Evolutionary conservation across 106 monocot species (phyloP).

Genomic region (Dendrobium nobile): DNA sequence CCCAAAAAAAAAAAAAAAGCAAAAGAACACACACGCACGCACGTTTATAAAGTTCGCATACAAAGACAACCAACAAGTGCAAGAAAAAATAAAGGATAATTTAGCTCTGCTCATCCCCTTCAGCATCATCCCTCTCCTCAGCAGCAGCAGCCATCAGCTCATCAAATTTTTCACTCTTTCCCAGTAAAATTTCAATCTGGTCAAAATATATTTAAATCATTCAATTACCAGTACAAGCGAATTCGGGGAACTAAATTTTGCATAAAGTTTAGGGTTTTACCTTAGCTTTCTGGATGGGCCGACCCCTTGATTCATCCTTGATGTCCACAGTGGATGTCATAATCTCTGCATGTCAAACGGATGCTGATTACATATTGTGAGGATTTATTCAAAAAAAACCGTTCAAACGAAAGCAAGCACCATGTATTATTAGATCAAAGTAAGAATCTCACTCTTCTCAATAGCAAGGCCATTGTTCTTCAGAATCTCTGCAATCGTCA

Average conservation of each 20-base stretch:
- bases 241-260: background rate
- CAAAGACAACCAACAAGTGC: no score
- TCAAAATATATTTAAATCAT: background rate
- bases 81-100: background rate
- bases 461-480: conserved; percentile 89
- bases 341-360: conserved; percentile 13
- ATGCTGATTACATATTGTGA: background rate
- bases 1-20: no score
- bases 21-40: no score
- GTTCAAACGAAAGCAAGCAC: background rate
- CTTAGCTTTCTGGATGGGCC: conserved; percentile 29
- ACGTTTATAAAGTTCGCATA: no score
- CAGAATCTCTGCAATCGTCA: conserved; percentile 82
- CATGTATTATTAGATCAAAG: background rate
- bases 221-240: background rate
- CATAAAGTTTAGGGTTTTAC: background rate
- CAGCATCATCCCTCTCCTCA: conserved; percentile 4
- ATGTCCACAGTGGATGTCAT: conserved; percentile 26
- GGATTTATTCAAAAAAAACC: background rate
- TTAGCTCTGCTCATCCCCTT: conserved; percentile 3
- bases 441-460: conserved; percentile 63
- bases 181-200: conserved; percentile 26
- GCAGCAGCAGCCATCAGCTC: conserved; percentile 38
- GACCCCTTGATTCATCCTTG: conserved; percentile 24
- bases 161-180: conserved; percentile 31